Conservation (phyloP, 2,329 filamentous ascomycete species). For the Beauveria scarabaeidicola region DNA sequence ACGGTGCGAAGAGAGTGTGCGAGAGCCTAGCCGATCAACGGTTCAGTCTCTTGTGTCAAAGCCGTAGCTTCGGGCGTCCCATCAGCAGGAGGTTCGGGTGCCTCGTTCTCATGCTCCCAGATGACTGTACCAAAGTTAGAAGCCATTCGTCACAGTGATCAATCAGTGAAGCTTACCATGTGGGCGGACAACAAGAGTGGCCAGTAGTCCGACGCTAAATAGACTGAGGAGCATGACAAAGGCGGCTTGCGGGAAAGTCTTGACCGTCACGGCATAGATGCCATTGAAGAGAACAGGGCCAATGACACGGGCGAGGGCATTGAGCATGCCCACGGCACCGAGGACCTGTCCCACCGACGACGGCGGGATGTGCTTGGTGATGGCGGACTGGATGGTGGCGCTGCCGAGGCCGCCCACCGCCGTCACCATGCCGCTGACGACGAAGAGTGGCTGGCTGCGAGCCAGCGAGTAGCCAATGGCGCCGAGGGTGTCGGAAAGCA, state of each 20-base stretch:
- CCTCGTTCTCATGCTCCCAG: constrained; percentile 9
- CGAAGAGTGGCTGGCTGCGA: constrained; percentile 54
- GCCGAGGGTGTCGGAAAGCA: constrained; percentile 69
- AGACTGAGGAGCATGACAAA: constrained; percentile 65
- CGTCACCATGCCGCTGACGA: constrained; percentile 62
- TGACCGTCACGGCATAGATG: constrained; percentile 76
- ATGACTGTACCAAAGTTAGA: background rate
- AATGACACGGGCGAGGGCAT: constrained; percentile 70
- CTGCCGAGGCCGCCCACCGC: constrained; percentile 76
- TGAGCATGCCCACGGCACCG: constrained; percentile 77
- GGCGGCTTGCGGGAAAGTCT: constrained; percentile 68
- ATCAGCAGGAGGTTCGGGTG: background rate
- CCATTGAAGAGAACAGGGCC: constrained; percentile 78
- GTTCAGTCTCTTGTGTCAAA: background rate
- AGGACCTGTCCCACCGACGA: constrained; percentile 80
- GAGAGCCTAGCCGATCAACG: background rate
- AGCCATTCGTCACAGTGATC: background rate
- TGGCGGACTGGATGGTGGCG: constrained; percentile 71
- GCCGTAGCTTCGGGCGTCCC: background rate
- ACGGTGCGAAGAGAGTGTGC: background rate
- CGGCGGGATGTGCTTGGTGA: constrained; percentile 85
- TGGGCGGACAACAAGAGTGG: constrained; percentile 63
- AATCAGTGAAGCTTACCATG: constrained; percentile 50
- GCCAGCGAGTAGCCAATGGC: constrained; percentile 66
- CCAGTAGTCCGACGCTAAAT: constrained; percentile 57